A percentile compares a stretch with the other conserved stretches of the same genome.
Evolutionary conservation across 306 rosid species (phyloP).

Genomic region (Dryas alaskensis): DNA sequence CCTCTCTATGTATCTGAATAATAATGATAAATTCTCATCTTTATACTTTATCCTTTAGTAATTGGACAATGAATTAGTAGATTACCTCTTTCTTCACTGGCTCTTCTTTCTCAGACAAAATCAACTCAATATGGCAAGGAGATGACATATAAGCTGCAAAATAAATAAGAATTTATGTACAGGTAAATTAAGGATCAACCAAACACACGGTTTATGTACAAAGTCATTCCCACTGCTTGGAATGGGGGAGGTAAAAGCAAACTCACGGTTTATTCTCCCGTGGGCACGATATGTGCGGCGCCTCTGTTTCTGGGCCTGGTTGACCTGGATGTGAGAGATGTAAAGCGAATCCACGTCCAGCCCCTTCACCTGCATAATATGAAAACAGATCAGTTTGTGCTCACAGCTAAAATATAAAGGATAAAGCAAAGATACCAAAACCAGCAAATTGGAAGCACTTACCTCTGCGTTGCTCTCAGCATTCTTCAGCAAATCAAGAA

Average conservation of each 20-base stretch:
- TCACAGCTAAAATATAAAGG: neutral
- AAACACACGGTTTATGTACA: neutral
- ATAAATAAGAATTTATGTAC: neutral
- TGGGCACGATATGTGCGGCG: constrained; percentile 90
- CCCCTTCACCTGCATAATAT: constrained; percentile 62
- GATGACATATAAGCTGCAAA: constrained; percentile 86
- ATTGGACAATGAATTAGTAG: neutral
- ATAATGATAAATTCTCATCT: neutral
- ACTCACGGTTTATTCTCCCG: constrained; percentile 84
- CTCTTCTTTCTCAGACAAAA: constrained; percentile 81
- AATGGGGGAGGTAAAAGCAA: neutral
- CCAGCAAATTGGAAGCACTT: neutral
- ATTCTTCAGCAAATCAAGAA: constrained; percentile 84
- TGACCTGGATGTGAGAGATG: constrained; percentile 83
- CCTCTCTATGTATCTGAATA: neutral
- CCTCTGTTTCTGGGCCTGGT: constrained; percentile 83
- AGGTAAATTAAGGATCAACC: neutral
- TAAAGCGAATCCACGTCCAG: constrained; percentile 73
- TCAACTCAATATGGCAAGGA: constrained; percentile 86
- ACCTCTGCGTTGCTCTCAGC: constrained; percentile 92
- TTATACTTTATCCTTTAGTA: neutral
- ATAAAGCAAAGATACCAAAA: neutral
- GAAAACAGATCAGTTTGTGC: neutral
- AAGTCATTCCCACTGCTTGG: neutral
- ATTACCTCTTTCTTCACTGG: constrained; percentile 83